These are phyloP conservation scores for Diaporthe nobilis DNA, from an alignment of 2,329 filamentous ascomycete genomes.

Conservation along the genomic window DNA sequence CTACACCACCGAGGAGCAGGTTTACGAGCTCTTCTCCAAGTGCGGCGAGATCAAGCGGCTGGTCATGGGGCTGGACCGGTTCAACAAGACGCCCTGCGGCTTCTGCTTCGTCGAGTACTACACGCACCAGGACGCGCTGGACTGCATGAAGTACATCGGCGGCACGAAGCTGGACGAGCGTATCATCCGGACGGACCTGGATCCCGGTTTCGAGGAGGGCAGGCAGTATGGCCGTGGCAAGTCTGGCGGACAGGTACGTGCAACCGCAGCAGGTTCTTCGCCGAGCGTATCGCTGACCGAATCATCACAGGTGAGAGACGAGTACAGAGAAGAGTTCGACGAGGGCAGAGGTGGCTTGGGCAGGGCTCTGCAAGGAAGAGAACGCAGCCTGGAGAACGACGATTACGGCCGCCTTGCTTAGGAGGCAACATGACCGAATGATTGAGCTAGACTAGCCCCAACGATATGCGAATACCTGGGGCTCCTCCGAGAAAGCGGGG, in stretches of 20 bases:
- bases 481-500: neutral
- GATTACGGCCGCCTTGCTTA: slow-evolving; percentile 71
- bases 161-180: slow-evolving; percentile 98
- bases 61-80: slow-evolving; percentile 97
- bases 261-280: neutral
- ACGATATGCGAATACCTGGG: neutral
- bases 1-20: slow-evolving; percentile 99
- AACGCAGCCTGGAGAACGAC: slow-evolving; percentile 64
- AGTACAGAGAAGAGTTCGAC: slow-evolving; percentile 97
- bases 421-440: slow-evolving; percentile 33
- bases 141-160: slow-evolving; percentile 98
- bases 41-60: slow-evolving; percentile 98
- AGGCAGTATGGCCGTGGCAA: slow-evolving; percentile 96
- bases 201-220: slow-evolving; percentile 96
- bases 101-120: slow-evolving; percentile 99
- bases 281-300: neutral
- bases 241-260: slow-evolving; percentile 82
- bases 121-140: slow-evolving; percentile 94
- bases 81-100: slow-evolving; percentile 97
- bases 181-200: slow-evolving; percentile 94
- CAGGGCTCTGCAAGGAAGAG: slow-evolving; percentile 70
- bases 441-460: neutral
- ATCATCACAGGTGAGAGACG: slow-evolving; percentile 78
- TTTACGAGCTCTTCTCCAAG: slow-evolving; percentile 96
- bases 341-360: slow-evolving; percentile 93